Base-by-base conservation (phyloP, 306 rosid species). In the Rosa persica region DNA sequence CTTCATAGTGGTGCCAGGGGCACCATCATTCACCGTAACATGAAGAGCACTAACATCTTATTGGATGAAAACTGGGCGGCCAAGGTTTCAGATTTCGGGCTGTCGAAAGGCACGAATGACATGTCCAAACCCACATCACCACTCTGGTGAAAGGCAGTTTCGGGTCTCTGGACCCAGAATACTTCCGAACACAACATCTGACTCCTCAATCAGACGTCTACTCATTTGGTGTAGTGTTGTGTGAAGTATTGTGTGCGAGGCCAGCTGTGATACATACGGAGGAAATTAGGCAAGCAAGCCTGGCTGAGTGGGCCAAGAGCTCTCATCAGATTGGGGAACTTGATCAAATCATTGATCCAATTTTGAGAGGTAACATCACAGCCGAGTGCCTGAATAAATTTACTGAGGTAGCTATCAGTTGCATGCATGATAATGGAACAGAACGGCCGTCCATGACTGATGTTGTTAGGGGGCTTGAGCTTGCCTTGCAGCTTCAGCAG, bases 101-200 rank as follows among this genome's bases (percentile, higher is more conserved):
- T 88, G 39, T 85, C 90, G 0, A 88, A 58, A 10, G 86, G 85
- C 11, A 80, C 83, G 0, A 23, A 23, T 6, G 48, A n/a, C 39
- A 40, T 20, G 34, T 72, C 64, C 4, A 77, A 19, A 44, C 82
- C 22, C 86, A 82, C 60, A 81, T 88, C 6, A 85, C 74, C 19
- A 88, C 86, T 0, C 36, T 25, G 7, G 88, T 88, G 8, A 88
- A 88, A 77, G 94, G 91, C 2, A 86, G 83, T 4, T 73, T 79
- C 0, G 92, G 90, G 5, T 88, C 83, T 51, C 25, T 90, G 2
- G 89, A 90, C 43, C 90, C 90, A 0, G 87, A 90, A 25, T 90
- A 88, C 47, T 85, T 68, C 27, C 34, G 67, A 1, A 76, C 57
- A 0, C 77, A 72, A n/a, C 76, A 12, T 2, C 77, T 89, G 3